Evolutionary conservation across 805 yeast species (phyloP), one percentile per base, ranked within the genome.

Genomic region (Debaryomyces prosopidis): DNA sequence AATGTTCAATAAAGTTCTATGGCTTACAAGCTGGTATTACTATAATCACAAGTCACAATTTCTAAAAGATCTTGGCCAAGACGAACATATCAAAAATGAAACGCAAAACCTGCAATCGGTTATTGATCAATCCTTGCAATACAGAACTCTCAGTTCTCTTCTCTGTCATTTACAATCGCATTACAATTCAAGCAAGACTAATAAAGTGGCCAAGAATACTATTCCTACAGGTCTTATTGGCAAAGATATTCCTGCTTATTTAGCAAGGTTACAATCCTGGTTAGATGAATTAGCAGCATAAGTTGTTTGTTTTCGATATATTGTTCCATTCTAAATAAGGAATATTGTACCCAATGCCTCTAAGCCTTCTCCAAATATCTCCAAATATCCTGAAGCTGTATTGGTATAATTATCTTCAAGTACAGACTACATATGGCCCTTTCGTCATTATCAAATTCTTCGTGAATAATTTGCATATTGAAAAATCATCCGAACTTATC

Each of bases 1-100:
- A 0, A 75, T 77, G 62, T 89, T 90, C 58, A 76, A 81, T 48
- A 77, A 72, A 48, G 82, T 87, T 3, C 65, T 89, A 63, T 85
- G 92, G 89, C 68, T 82, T 10, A 72, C 87, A 3, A 83, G 82
- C 7, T 73, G 71, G 65, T 76, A 76, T 51, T 71, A 65, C 43
- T 49, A 44, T 23, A 56, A 65, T 20, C 64, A 65, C 40, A 39
- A 51, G 34, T 51, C 51, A 1, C 66, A 60, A 37, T 63, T 59
- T 36, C 5, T 52, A 0, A 16, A 9, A 2, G 65, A 59, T 40
- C 30, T 55, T 3, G 26, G 26, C 2, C 26, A 23, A 23, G 26
- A 23, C 5, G 26, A 7, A 23, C 5, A 23, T 4, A 23, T 23
- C 26, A 23, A 23, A 23, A 23, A 23, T 23, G 26, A 23, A 23